A percentile compares a stretch with the other conserved stretches of the same genome.
phyloP scores from a whole-genome alignment of 1,139 yeast species.

The Lodderomyces orthopsilosis region DNA sequence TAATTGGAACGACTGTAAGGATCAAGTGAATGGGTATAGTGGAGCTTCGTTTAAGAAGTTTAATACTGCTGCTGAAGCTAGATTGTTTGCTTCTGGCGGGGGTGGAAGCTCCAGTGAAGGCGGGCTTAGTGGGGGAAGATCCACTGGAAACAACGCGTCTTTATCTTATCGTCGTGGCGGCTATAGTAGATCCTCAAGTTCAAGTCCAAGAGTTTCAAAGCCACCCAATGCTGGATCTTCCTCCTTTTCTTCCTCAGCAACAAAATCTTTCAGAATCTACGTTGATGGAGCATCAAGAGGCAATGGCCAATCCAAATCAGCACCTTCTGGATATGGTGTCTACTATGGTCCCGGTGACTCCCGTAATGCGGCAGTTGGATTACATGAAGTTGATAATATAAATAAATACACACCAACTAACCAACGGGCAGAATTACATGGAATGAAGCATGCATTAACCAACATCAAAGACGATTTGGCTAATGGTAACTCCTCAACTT shows the following conservation, averaged over 20 bases:
- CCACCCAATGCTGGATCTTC: not conserved
- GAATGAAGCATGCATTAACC: slow-evolving; percentile 55
- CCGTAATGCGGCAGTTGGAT: slow-evolving; percentile 53
- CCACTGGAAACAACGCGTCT: not conserved
- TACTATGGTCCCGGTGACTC: slow-evolving; percentile 58
- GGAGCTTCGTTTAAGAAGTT: slow-evolving; percentile 61
- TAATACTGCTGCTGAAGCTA: slow-evolving; percentile 43
- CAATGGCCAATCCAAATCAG: slow-evolving; percentile 48
- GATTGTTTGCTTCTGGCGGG: slow-evolving; percentile 7
- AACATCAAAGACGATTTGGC: slow-evolving; percentile 26
- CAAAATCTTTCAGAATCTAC: slow-evolving; percentile 29
- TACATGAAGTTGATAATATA: slow-evolving; percentile 26
- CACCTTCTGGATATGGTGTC: slow-evolving; percentile 67
- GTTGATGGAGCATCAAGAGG: slow-evolving; percentile 72
- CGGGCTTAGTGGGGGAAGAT: not conserved
- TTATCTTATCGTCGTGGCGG: too few species aligned
- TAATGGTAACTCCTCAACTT: slow-evolving; percentile 1
- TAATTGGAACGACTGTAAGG: slow-evolving; percentile 50
- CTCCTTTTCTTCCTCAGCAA: not conserved
- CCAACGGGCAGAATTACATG: slow-evolving; percentile 77
- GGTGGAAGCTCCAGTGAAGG: not conserved
- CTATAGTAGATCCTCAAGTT: not conserved
- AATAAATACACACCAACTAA: slow-evolving; percentile 52
- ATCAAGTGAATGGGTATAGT: slow-evolving; percentile 48
- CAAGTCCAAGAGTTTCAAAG: slow-evolving; percentile 2